phyloP scores from a whole-genome alignment of 2,329 filamentous ascomycete species.

The Claviceps maximensis region DNA sequence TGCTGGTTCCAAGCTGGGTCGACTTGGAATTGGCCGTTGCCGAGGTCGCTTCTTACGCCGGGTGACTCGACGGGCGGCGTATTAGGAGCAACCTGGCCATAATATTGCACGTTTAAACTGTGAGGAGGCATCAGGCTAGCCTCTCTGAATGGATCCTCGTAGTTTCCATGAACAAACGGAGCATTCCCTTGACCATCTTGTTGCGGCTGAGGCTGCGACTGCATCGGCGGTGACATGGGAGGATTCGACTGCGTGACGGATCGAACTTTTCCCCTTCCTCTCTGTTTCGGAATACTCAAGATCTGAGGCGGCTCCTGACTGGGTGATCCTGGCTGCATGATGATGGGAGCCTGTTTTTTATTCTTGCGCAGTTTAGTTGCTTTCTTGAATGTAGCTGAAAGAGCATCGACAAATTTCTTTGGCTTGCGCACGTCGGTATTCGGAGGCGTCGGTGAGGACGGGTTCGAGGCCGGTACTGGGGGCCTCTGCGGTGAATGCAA shows the following conservation, averaged over 20 bases:
- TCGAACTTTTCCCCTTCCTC: slow-evolving; percentile 13
- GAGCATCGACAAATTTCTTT: slow-evolving; percentile 28
- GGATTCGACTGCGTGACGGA: slow-evolving; percentile 8
- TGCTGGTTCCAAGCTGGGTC: slow-evolving; percentile 10
- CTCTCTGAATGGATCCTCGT: slow-evolving; percentile 26
- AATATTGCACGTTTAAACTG: slow-evolving; percentile 16
- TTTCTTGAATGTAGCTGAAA: slow-evolving; percentile 28
- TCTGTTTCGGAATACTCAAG: slow-evolving; percentile 21
- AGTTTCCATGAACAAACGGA: slow-evolving; percentile 23
- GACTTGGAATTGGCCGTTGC: slow-evolving; percentile 14
- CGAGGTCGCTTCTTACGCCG: slow-evolving; percentile 18
- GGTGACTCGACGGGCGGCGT: slow-evolving; percentile 29
- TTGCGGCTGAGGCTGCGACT: not conserved
- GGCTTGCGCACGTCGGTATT: slow-evolving; percentile 18
- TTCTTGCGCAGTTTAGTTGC: slow-evolving; percentile 22
- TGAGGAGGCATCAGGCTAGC: slow-evolving; percentile 12
- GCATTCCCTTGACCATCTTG: slow-evolving; percentile 13
- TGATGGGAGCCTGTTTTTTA: slow-evolving; percentile 12
- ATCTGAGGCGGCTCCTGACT: slow-evolving; percentile 16
- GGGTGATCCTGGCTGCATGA: slow-evolving; percentile 17
- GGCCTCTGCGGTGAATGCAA: slow-evolving; percentile 23
- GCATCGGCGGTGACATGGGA: slow-evolving; percentile 14
- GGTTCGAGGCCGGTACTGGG: slow-evolving; percentile 15
- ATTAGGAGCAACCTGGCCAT: slow-evolving; percentile 18
- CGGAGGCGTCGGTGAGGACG: slow-evolving; percentile 20